These are phyloP conservation scores for Colletotrichum lini DNA, from an alignment of 2,329 filamentous ascomycete species.

Conservation along the genomic window DNA sequence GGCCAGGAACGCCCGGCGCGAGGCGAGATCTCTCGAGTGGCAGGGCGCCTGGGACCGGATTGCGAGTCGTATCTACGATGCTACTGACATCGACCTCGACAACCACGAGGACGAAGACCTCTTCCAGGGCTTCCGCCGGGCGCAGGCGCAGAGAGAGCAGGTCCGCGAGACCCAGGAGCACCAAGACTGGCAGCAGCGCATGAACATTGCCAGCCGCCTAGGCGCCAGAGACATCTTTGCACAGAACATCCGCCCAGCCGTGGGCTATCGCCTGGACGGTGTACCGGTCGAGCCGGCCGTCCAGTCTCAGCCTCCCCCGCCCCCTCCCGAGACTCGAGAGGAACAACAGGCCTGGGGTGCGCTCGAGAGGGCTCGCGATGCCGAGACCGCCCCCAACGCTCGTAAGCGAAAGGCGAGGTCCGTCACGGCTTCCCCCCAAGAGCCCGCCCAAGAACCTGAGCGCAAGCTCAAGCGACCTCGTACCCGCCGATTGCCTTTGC, in stretches of 20 bases:
- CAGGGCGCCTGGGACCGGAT: conserved; percentile 85
- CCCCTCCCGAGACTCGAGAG: conserved; percentile 75
- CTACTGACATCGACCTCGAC: conserved; percentile 82
- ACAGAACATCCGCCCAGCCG: conserved; percentile 68
- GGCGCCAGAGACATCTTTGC: conserved; percentile 82
- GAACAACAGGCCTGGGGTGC: conserved; percentile 91
- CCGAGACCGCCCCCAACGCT: conserved; percentile 65
- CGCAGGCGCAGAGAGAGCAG: conserved; percentile 65
- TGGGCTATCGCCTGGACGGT: conserved; percentile 74
- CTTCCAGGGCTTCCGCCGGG: conserved; percentile 67
- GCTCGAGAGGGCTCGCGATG: conserved; percentile 86
- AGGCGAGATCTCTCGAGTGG: conserved; percentile 86
- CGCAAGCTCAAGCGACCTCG: conserved; percentile 90
- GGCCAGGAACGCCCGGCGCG: conserved; percentile 69
- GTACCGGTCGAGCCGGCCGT: conserved; percentile 47
- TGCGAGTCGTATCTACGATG: conserved; percentile 74
- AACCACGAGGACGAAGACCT: conserved; percentile 84
- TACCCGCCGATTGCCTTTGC: conserved; percentile 75
- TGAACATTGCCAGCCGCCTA: conserved; percentile 85
- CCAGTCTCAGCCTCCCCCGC: conserved; percentile 4
- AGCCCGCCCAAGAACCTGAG: conserved; percentile 77
- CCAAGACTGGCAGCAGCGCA: conserved; percentile 85
- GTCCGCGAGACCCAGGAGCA: conserved; percentile 67
- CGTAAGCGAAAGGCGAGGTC: conserved; percentile 84
- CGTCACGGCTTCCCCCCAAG: conserved; percentile 77